Base-by-base conservation (phyloP, 345 rosid species). In the Eucalyptus virginea region DNA sequence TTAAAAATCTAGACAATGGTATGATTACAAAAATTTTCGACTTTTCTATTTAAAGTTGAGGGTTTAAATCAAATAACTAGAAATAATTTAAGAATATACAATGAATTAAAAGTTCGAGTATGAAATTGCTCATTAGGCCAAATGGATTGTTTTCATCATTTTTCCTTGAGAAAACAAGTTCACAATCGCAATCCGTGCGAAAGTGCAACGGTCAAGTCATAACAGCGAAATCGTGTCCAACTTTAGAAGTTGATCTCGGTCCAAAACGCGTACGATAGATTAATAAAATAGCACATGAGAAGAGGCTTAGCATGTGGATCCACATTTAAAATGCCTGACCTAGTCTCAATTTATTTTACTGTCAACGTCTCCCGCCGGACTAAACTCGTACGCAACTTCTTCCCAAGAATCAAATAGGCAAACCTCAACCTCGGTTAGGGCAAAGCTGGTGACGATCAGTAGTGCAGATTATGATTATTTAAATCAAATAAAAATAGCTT, bases 81-180 rank as follows among this genome's bases (percentile, higher is more conserved):
- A 52, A 52, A 52, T 52, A 52, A 58, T 58, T 26, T 58, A 12
- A 24, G 7, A 26, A 58, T 58, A n/a, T 7, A 58, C 4, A 5
- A 58, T 11, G 7, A 11, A 58, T 58, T 58, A 58, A 58, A 58
- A 26, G 15, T 5, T 58, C 0, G 2, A 24, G 7, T 26, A 26
- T 58, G 24, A 58, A 11, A 58, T 58, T 58, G 2, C 12, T 9
- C 30, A 26, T 58, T 0, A 0, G 15, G 30, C 15, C 0, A 58
- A 58, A 58, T 5, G 7, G 6, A 58, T 4, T 24, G 7, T 24
- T 24, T 26, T 10, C 0, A 11, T 58, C n/a, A 6, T 58, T 24
- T 58, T 58, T 24, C 14, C n/a, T 26, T 0, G 12, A 26, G n/a
- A 26, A 58, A 58, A 24, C 14, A 11, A 26, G n/a, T 58, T 26